phyloP scores from a whole-genome alignment of 139 green algal species.

The Tetradesmus lagerheimii region DNA sequence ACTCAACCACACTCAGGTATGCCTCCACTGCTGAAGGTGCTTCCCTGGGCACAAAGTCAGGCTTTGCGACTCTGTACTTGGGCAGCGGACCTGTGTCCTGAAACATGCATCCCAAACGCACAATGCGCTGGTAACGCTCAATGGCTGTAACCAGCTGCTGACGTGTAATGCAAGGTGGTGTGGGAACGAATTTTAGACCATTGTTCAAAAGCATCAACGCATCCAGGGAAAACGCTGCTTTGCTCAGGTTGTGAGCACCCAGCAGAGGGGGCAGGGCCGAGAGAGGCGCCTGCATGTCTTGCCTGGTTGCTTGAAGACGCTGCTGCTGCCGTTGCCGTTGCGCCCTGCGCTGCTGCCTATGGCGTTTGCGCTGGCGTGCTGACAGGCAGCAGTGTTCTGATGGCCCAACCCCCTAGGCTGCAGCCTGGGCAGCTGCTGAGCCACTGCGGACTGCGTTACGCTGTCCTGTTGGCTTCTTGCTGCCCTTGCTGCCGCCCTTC shows the following conservation, averaged over 20 bases:
- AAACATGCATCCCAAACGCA: background rate
- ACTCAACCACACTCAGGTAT: background rate
- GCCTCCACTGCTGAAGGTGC: constrained; percentile 9
- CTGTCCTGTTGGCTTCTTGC: background rate
- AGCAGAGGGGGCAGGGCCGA: background rate
- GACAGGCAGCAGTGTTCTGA: background rate
- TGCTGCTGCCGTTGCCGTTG: background rate
- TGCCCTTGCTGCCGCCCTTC: background rate
- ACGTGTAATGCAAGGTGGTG: background rate
- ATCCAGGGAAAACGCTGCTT: background rate
- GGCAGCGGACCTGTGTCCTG: background rate
- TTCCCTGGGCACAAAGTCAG: background rate
- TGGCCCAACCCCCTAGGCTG: background rate
- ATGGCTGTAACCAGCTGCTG: background rate
- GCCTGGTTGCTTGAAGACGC: background rate
- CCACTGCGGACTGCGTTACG: background rate
- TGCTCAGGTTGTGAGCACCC: background rate
- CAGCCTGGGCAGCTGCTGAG: background rate
- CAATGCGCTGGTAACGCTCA: background rate
- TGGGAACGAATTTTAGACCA: constrained; percentile 11
- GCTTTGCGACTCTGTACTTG: background rate
- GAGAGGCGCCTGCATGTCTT: background rate
- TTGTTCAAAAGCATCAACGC: background rate
- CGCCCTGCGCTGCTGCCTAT: background rate
- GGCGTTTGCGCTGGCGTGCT: background rate